phyloP scores from a whole-genome alignment of 2,329 filamentous ascomycete genomes.

The Alternaria atra region DNA sequence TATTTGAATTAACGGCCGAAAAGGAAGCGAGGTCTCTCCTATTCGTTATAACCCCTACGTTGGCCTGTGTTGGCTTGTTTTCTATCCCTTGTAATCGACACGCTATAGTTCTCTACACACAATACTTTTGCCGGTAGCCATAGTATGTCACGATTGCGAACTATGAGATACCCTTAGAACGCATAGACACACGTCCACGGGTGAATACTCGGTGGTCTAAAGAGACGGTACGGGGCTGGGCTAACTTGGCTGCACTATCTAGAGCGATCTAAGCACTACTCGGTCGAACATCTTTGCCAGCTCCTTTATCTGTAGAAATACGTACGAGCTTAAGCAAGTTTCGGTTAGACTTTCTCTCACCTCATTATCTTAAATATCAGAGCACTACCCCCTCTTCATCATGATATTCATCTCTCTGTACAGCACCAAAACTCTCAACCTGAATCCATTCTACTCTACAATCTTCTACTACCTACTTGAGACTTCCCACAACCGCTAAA shows the following conservation, averaged over 20 bases:
- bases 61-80: background rate
- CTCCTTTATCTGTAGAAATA: background rate
- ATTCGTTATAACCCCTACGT: background rate
- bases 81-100: background rate
- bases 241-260: background rate
- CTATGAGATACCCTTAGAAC: background rate
- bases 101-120: background rate
- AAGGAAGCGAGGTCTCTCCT: background rate
- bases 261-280: slow-evolving; percentile 1
- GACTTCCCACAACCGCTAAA: slow-evolving; percentile 1
- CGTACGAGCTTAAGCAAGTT: background rate
- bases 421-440: background rate
- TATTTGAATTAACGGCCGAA: background rate
- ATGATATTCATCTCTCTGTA: background rate
- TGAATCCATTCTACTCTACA: background rate
- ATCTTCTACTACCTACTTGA: background rate
- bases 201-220: background rate
- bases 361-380: background rate
- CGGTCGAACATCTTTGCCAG: background rate
- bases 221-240: background rate
- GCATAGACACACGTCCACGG: background rate
- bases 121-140: background rate
- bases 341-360: background rate
- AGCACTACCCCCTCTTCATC: background rate
- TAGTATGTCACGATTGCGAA: background rate